These are phyloP conservation scores for Metarhizium brunneum DNA, from an alignment of 2,329 filamentous ascomycete species.

Conservation along the genomic window DNA sequence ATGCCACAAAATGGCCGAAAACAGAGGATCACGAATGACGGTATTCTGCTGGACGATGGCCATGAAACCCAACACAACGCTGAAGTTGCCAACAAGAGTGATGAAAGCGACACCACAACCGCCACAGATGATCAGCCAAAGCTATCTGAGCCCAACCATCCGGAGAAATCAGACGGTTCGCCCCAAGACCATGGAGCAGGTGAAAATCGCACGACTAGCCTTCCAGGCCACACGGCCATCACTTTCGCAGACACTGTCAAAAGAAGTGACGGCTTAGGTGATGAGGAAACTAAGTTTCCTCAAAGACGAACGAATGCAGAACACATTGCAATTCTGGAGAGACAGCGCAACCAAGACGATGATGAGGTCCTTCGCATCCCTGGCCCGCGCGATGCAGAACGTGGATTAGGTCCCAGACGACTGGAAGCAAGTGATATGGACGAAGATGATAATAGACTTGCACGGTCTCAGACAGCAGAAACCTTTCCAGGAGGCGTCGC, in stretches of 20 bases:
- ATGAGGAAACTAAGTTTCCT: conserved; percentile 35
- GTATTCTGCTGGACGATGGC: conserved; percentile 38
- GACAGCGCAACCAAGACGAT: conserved; percentile 68
- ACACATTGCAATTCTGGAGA: conserved; percentile 81
- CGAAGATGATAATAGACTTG: conserved; percentile 22
- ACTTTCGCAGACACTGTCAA: conserved; percentile 61
- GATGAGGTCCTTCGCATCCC: conserved; percentile 77
- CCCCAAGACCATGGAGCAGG: background rate
- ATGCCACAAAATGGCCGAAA: conserved; percentile 47
- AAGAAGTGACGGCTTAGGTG: conserved; percentile 44
- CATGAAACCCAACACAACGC: conserved; percentile 20
- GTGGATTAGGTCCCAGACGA: conserved; percentile 60
- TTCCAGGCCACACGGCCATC: conserved; percentile 32
- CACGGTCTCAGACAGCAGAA: conserved; percentile 15
- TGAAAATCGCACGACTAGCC: background rate
- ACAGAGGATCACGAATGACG: conserved; percentile 52
- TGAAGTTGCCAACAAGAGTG: conserved; percentile 12
- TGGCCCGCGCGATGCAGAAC: conserved; percentile 81
- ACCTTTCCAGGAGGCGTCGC: conserved; percentile 12
- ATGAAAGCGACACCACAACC: conserved; percentile 29
- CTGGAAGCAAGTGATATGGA: conserved; percentile 32
- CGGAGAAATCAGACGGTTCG: conserved; percentile 3
- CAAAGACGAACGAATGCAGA: conserved; percentile 56
- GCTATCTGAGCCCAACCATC: background rate
- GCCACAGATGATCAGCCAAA: conserved; percentile 14